A percentile compares a stretch with the other conserved stretches of the same genome.
phyloP scores from a whole-genome alignment of 2,329 filamentous ascomycete genomes.

The Simplicillium sp. region DNA sequence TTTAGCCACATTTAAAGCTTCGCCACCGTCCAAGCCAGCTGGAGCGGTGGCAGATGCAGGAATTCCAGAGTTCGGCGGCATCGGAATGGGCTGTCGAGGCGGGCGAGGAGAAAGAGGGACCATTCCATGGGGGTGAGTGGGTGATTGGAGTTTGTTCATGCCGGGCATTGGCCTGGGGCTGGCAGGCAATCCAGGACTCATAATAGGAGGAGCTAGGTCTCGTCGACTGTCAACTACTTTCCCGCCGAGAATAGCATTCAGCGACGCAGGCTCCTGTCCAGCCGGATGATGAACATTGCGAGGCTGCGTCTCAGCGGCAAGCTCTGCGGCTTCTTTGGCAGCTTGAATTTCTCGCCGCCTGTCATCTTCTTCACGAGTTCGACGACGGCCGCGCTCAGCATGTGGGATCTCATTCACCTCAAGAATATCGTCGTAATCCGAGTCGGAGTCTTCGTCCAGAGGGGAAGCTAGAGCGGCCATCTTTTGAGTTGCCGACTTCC shows the following conservation, averaged over 20 bases:
- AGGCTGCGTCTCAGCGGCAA: slow-evolving; percentile 66
- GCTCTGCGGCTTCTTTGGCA: slow-evolving; percentile 56
- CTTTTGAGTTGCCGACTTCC: slow-evolving; percentile 14
- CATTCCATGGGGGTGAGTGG: slow-evolving; percentile 58
- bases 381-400: slow-evolving; percentile 62
- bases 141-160: slow-evolving; percentile 46
- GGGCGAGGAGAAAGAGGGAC: slow-evolving; percentile 61
- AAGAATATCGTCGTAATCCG: slow-evolving; percentile 73
- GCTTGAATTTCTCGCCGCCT: slow-evolving; percentile 62
- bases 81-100: slow-evolving; percentile 62
- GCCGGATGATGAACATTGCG: slow-evolving; percentile 17
- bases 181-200: slow-evolving; percentile 50
- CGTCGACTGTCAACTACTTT: too few relatives aligned
- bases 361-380: slow-evolving; percentile 84
- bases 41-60: slow-evolving; percentile 39
- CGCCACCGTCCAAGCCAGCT: slow-evolving; percentile 4
- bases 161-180: slow-evolving; percentile 49
- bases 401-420: slow-evolving; percentile 56
- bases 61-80: slow-evolving; percentile 57
- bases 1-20: slow-evolving; percentile 5
- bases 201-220: slow-evolving; percentile 31
- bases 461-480: slow-evolving; percentile 9
- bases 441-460: slow-evolving; percentile 62
- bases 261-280: slow-evolving; percentile 25
- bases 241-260: slow-evolving; percentile 21